These are phyloP conservation scores for Penstemon eatonii DNA, from an alignment of 257 asterid genomes.

Conservation along the genomic window DNA sequence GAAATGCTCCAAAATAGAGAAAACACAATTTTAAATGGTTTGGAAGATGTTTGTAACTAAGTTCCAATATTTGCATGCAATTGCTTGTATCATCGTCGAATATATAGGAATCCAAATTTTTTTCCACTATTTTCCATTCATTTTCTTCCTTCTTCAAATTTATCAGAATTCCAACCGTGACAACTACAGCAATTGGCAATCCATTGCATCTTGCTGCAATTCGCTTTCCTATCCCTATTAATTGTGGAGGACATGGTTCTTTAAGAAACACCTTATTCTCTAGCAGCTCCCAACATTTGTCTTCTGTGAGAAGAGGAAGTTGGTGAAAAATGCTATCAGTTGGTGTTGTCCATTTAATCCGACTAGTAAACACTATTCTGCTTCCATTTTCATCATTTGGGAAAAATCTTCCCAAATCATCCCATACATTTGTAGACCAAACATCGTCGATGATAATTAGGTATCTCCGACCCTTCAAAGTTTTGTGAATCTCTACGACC, in stretches of 20 bases:
- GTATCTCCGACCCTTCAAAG: slow-evolving; percentile 32
- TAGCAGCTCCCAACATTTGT: slow-evolving; percentile 39
- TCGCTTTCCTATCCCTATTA: slow-evolving; percentile 21
- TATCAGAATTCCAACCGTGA: slow-evolving; percentile 41
- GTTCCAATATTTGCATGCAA: too few species aligned
- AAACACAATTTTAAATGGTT: too few species aligned
- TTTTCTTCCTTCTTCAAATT: slow-evolving; percentile 13
- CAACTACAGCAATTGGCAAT: slow-evolving; percentile 41
- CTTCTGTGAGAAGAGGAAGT: slow-evolving; percentile 21
- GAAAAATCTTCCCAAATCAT: background rate
- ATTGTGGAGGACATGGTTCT: slow-evolving; percentile 26
- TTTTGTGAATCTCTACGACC: slow-evolving; percentile 19
- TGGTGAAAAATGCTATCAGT: background rate
- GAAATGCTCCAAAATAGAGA: too few species aligned
- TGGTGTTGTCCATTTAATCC: slow-evolving; percentile 26
- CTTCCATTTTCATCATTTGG: slow-evolving; percentile 36
- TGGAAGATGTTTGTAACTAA: too few species aligned
- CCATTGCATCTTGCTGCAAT: slow-evolving; percentile 36
- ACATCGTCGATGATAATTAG: slow-evolving; percentile 48
- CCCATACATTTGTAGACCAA: slow-evolving; percentile 35
- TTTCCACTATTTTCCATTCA: slow-evolving; percentile 31
- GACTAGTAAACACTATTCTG: slow-evolving; percentile 38
- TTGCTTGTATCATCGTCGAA: too few species aligned
- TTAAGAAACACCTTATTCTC: slow-evolving; percentile 31
- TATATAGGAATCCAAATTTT: too few species aligned